phyloP scores from a whole-genome alignment of 1,284 basidiomycete species.

The Heterobasidion occidentale region DNA sequence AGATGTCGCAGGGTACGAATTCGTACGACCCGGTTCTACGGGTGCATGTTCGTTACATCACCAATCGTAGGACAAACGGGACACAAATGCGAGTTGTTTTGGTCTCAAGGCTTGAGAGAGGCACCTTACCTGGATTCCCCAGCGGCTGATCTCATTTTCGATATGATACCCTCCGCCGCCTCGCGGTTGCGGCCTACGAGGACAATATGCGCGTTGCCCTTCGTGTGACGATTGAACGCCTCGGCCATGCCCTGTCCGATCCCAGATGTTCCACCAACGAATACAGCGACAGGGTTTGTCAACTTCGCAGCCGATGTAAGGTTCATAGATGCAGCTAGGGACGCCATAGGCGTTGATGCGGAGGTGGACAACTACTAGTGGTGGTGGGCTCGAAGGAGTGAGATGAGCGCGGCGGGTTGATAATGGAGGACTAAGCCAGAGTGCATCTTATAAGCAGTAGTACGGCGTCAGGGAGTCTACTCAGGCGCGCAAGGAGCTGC shows the following conservation, averaged over 20 bases:
- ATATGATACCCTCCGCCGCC: constrained; percentile 28
- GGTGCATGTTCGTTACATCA: neutral
- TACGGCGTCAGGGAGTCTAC: too few species aligned
- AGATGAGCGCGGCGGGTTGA: too few species aligned
- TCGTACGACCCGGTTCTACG: constrained; percentile 18
- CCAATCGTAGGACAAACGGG: neutral
- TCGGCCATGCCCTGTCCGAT: constrained; percentile 25
- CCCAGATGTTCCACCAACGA: constrained; percentile 28
- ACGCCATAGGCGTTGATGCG: neutral
- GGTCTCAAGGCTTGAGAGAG: neutral
- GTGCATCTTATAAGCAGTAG: too few species aligned
- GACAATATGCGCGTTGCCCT: constrained; percentile 26
- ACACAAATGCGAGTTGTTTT: neutral
- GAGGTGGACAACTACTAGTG: too few species aligned
- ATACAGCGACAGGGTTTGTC: constrained; percentile 22
- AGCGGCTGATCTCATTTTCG: constrained; percentile 6
- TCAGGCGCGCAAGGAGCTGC: too few species aligned
- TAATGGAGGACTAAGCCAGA: too few species aligned
- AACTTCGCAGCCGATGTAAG: neutral
- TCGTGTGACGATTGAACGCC: constrained; percentile 22
- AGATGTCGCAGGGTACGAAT: constrained; percentile 28
- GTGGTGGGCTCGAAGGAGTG: too few species aligned
- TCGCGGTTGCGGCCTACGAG: constrained; percentile 26
- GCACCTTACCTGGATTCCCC: neutral
- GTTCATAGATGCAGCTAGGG: neutral